These are phyloP conservation scores for Triglochin maritima DNA, from an alignment of 106 monocot genomes.

Conservation along the genomic window DNA sequence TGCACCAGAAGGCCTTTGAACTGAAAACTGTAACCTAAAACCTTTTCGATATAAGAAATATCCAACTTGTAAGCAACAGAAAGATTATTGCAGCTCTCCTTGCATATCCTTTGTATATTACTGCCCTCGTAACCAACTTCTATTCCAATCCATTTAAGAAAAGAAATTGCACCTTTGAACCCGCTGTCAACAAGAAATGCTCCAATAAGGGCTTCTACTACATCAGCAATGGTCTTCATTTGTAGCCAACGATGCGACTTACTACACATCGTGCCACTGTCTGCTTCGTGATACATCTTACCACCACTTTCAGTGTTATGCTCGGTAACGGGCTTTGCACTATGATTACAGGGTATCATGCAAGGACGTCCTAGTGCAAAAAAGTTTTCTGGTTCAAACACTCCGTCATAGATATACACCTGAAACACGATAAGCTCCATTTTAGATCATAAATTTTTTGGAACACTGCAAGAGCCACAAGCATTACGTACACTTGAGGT, in stretches of 20 bases:
- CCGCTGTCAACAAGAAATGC: slow-evolving; percentile 90
- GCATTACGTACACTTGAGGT: too few relatives aligned
- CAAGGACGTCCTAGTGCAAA: slow-evolving; percentile 72
- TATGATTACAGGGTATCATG: slow-evolving; percentile 36
- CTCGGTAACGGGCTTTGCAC: slow-evolving; percentile 34
- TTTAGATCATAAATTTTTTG: too few relatives aligned
- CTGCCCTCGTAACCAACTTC: slow-evolving; percentile 41
- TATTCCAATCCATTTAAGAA: slow-evolving; percentile 84
- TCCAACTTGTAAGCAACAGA: slow-evolving; percentile 32
- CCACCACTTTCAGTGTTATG: slow-evolving; percentile 11
- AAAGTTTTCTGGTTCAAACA: slow-evolving; percentile 65
- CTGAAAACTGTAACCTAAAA: slow-evolving; percentile 55
- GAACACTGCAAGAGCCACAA: too few relatives aligned
- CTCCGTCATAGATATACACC: slow-evolving; percentile 77
- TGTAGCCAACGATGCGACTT: slow-evolving; percentile 69
- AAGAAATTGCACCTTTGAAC: slow-evolving; percentile 68
- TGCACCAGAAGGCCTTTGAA: slow-evolving; percentile 77
- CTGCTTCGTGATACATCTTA: slow-evolving; percentile 12
- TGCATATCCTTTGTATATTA: slow-evolving; percentile 35
- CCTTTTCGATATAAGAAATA: slow-evolving; percentile 46
- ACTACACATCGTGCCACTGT: slow-evolving; percentile 34
- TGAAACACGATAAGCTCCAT: slow-evolving; percentile 11
- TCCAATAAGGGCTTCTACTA: slow-evolving; percentile 84
- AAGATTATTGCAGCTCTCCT: slow-evolving; percentile 47
- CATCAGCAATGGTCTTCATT: slow-evolving; percentile 86